Evolutionary conservation across 495 filamentous ascomycete species (phyloP).

Genomic region (Barbatosphaeria neglecta): DNA sequence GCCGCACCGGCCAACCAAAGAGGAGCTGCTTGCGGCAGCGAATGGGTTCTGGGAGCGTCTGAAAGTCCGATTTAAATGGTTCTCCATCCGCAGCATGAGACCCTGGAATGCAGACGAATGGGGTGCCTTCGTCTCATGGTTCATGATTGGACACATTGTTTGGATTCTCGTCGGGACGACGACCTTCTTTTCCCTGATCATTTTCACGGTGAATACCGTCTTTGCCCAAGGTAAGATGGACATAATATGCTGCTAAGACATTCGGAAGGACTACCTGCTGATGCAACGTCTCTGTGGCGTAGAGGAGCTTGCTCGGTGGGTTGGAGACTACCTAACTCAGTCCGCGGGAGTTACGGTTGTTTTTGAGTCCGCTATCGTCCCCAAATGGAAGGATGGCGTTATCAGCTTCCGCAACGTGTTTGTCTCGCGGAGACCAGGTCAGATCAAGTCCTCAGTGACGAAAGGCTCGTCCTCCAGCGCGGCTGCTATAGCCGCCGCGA

Average conservation of each 20-base stretch:
- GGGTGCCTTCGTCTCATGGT: conserved; percentile 89
- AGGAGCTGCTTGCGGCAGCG: conserved; percentile 83
- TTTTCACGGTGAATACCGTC: conserved; percentile 86
- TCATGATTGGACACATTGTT: conserved; percentile 80
- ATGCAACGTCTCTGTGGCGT: conserved; percentile 1
- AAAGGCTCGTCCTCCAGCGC: conserved; percentile 84
- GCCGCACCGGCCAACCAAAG: conserved; percentile 80
- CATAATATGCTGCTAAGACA: too few species aligned
- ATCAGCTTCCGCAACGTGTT: conserved; percentile 97
- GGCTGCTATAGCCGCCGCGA: conserved; percentile 74
- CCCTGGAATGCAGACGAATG: conserved; percentile 95
- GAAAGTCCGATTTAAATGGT: conserved; percentile 92
- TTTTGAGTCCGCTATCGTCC: conserved; percentile 95
- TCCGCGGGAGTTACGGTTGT: conserved; percentile 92
- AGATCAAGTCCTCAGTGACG: conserved; percentile 63
- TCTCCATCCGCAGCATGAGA: conserved; percentile 86
- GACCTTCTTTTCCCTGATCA: conserved; percentile 87
- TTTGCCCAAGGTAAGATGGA: conserved; percentile 69
- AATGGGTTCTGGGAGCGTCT: conserved; percentile 88
- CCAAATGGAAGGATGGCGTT: conserved; percentile 84
- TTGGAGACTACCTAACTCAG: conserved; percentile 91
- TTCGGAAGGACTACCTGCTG: neutral
- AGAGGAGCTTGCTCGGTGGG: conserved; percentile 88
- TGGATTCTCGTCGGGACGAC: conserved; percentile 95
- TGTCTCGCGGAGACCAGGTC: conserved; percentile 81